Evolutionary conservation across 805 yeast species (phyloP), one percentile per base, ranked within the genome.

Genomic region (Starmerella etchellsii): DNA sequence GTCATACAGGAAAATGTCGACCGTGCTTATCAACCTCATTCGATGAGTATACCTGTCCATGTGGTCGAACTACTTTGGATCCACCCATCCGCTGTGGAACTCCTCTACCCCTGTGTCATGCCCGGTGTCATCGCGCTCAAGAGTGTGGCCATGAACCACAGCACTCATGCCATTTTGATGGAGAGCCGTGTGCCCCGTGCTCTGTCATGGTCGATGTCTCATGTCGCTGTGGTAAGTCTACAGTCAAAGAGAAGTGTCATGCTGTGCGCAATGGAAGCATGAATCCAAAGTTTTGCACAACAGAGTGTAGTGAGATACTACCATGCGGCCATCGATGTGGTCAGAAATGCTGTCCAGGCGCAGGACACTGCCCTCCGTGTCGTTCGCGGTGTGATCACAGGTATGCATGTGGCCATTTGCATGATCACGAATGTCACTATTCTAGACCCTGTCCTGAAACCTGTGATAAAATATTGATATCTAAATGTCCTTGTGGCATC

Each of bases 401-500:
- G 6, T 26, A 25, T 21, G 16, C 18, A 13, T 47, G 51, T 19
- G 40, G 42, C 2, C 51, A 47, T 20, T 3, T 14, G 13, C 50
- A 47, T 27, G 21, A 7, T 5, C 4, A n/a, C 49, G 60, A 5
- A 65, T 81, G 19, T 66, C 73, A 22, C 74, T 79, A 26, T 69
- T 71, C 53, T 74, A 94, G 61, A 73, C 47, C 44, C 14, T 60
- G 65, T 40, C 45, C 47, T 1, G 52, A 80, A 73, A 62, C 8
- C 46, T 62, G 42, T 66, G 67, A 8, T 3, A 72, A 68, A n/a
- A 42, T 50, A n/a, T 72, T 81, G 2, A 54, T 50, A 1, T 56
- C 81, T 0, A 43, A 51, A 1, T 85, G 95, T 56, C 64, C 60
- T 13, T 85, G 95, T 62, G 81, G 81, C 2, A 63, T 77, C 48